phyloP scores from a whole-genome alignment of 2,329 filamentous ascomycete genomes.

The Aureobasidium mangrovei region DNA sequence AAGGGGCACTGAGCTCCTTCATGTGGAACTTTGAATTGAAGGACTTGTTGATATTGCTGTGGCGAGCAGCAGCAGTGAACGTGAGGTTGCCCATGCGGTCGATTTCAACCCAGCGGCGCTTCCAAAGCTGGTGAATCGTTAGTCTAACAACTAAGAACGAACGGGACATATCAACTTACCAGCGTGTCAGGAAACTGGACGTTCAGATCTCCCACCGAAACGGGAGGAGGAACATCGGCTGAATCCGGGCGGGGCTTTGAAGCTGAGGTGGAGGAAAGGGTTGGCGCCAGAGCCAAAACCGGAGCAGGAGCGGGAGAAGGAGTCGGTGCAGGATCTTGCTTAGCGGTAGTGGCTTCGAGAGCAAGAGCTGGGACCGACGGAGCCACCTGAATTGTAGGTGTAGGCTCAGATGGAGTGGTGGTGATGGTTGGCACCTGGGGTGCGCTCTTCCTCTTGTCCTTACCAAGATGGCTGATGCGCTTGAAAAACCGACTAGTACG shows the following conservation, averaged over 20 bases:
- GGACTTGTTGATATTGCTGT: conserved; percentile 40
- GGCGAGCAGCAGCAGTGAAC: conserved; percentile 60
- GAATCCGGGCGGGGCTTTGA: conserved; percentile 3
- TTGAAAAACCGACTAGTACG: conserved; percentile 56
- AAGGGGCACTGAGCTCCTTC: conserved; percentile 70
- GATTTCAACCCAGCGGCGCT: conserved; percentile 78
- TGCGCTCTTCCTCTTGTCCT: conserved; percentile 42
- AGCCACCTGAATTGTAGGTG: not conserved
- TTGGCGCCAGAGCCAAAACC: conserved; percentile 1
- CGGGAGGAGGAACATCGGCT: conserved; percentile 42
- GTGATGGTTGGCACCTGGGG: conserved; percentile 21
- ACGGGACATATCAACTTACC: conserved; percentile 27
- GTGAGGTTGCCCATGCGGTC: conserved; percentile 78
- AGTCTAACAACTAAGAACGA: not conserved
- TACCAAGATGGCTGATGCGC: conserved; percentile 43
- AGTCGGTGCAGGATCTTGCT: not conserved
- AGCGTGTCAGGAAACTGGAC: conserved; percentile 95
- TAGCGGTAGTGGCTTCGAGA: not conserved
- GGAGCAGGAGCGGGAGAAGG: not conserved
- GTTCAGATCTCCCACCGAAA: conserved; percentile 82
- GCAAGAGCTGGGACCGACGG: not conserved
- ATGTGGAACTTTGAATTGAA: conserved; percentile 76
- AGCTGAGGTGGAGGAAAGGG: not conserved
- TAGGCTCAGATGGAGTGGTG: conserved; percentile 5
- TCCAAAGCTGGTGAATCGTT: conserved; percentile 59